These are phyloP conservation scores for Meredithiella fracta DNA, from an alignment of 2,329 filamentous ascomycete genomes.

Conservation along the genomic window DNA sequence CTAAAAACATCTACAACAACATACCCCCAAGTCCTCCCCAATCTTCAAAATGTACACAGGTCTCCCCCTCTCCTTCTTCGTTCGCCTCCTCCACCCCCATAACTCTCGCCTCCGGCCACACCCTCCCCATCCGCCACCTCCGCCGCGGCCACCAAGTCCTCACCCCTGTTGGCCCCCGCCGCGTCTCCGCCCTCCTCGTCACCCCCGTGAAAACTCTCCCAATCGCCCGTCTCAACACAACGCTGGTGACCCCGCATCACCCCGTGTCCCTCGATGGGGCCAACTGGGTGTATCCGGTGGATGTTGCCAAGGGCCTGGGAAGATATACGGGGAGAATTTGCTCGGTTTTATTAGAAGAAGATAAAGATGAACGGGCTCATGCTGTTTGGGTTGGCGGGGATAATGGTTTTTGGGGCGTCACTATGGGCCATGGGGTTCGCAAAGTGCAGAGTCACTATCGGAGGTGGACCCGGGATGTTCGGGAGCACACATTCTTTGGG, in stretches of 20 bases:
- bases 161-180: conserved; percentile 33
- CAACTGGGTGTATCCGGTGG: conserved; percentile 32
- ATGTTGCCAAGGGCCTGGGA: conserved; percentile 21
- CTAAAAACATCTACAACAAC: no score
- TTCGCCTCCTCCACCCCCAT: conserved; percentile 36
- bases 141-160: conserved; percentile 30
- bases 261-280: conserved; percentile 29
- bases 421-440: conserved; percentile 39
- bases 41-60: conserved; percentile 15
- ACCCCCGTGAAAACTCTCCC: conserved; percentile 26
- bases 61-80: conserved; percentile 26
- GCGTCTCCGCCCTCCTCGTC: conserved; percentile 34
- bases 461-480: conserved; percentile 23
- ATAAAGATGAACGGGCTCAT: conserved; percentile 29
- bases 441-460: conserved; percentile 10
- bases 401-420: conserved; percentile 34
- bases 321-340: conserved; percentile 37
- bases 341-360: conserved; percentile 37
- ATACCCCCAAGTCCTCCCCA: no score
- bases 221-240: conserved; percentile 30
- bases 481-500: conserved; percentile 40
- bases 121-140: conserved; percentile 28
- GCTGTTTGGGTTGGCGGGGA: conserved; percentile 27
- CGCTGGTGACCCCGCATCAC: conserved; percentile 45
- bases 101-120: conserved; percentile 25